Evolutionary conservation across 2,329 filamentous ascomycete species (phyloP).

Genomic region (Huntiella bhutanensis): DNA sequence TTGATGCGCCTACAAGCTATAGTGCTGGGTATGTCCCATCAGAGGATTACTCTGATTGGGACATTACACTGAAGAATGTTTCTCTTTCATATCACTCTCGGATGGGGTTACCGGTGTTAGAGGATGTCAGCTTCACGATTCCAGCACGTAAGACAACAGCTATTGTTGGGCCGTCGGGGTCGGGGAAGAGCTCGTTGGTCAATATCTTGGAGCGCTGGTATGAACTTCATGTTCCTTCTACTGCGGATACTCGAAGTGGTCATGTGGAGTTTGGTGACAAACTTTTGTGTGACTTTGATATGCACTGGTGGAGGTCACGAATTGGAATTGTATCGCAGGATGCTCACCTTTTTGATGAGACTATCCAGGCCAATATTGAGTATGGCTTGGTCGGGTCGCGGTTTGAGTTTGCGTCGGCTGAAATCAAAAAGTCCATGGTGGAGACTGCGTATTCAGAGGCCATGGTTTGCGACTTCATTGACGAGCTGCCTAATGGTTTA

Average conservation of each 20-base stretch:
- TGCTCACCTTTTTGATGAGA: slow-evolving; percentile 48
- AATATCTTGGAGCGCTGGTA: slow-evolving; percentile 58
- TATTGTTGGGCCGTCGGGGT: slow-evolving; percentile 54
- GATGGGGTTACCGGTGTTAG: slow-evolving; percentile 43
- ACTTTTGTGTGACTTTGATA: slow-evolving; percentile 35
- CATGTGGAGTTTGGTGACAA: slow-evolving; percentile 28
- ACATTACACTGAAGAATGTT: slow-evolving; percentile 44
- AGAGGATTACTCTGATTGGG: slow-evolving; percentile 24
- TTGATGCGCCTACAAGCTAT: slow-evolving; percentile 18
- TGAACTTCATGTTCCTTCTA: slow-evolving; percentile 19
- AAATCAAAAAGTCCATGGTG: slow-evolving; percentile 29
- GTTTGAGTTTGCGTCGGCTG: slow-evolving; percentile 27
- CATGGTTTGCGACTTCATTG: slow-evolving; percentile 33
- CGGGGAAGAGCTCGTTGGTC: slow-evolving; percentile 57
- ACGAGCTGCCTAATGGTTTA: slow-evolving; percentile 23
- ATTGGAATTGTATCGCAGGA: slow-evolving; percentile 52
- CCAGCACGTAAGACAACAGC: slow-evolving; percentile 49
- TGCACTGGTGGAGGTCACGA: slow-evolving; percentile 43
- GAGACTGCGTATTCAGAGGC: slow-evolving; percentile 30
- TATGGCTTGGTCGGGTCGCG: slow-evolving; percentile 23
- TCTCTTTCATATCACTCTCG: slow-evolving; percentile 56
- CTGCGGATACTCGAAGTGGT: slow-evolving; percentile 20
- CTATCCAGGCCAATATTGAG: slow-evolving; percentile 33
- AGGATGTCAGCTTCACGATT: slow-evolving; percentile 38
- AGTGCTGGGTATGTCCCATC: neutral